phyloP scores from a whole-genome alignment of 306 rosid species.

The Comarum palustre region DNA sequence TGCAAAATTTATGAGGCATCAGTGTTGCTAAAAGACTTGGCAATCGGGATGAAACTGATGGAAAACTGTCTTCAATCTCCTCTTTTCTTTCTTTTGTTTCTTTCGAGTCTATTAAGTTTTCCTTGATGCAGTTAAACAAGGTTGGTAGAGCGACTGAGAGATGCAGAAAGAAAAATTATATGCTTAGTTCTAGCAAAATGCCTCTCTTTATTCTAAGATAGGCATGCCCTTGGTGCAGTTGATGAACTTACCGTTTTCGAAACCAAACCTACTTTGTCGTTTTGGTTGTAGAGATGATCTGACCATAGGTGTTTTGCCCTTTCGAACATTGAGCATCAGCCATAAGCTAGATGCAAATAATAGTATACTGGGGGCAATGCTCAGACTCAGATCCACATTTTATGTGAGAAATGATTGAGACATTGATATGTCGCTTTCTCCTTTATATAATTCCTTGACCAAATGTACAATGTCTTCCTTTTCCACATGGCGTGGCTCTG shows the following conservation, averaged over 20 bases:
- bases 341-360: not conserved
- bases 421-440: constrained; percentile 1
- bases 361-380: not conserved
- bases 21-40: not conserved
- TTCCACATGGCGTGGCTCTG: not conserved
- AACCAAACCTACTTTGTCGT: not conserved
- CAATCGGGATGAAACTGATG: not conserved
- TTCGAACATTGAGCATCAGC: not conserved
- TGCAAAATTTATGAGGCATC: not conserved
- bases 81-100: not conserved
- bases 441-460: constrained; percentile 1
- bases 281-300: not conserved
- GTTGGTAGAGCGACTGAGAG: not conserved
- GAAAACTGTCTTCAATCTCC: not conserved
- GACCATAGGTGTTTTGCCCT: not conserved
- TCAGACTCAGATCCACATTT: constrained; percentile 14
- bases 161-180: not conserved
- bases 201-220: not conserved
- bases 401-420: constrained; percentile 9
- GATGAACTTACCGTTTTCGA: not conserved
- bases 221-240: not conserved
- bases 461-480: constrained; percentile 1
- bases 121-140: not conserved
- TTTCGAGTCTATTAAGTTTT: not conserved
- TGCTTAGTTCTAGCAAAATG: not conserved